A percentile compares a stretch with the other conserved stretches of the same genome.
Conservation (phyloP, 2,329 filamentous ascomycete species). For the Leptographium radiaticola region DNA sequence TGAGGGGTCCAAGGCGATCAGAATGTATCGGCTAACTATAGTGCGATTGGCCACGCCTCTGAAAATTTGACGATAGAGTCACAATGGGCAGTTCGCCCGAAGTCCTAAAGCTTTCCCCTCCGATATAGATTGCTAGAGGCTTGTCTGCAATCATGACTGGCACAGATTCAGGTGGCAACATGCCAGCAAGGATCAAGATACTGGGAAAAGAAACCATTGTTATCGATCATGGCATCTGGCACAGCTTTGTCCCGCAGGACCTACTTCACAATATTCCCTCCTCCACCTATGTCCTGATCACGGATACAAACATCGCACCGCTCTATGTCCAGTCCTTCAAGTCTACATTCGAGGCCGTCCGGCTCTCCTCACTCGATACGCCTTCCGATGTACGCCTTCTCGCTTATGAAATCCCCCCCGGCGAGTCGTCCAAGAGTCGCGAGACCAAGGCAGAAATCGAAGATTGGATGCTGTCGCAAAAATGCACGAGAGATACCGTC, state of each 20-base stretch:
- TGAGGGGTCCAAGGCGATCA: no score
- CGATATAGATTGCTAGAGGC: not conserved
- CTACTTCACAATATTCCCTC: constrained; percentile 64
- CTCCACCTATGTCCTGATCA: constrained; percentile 91
- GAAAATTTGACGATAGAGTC: not conserved
- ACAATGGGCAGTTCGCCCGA: not conserved
- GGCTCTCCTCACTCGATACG: constrained; percentile 19
- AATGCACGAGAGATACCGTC: constrained; percentile 90
- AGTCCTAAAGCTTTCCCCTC: not conserved
- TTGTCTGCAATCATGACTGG: constrained; percentile 6
- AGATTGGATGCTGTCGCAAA: constrained; percentile 89
- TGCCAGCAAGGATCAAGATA: constrained; percentile 57
- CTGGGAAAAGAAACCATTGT: constrained; percentile 83
- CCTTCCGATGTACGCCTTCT: constrained; percentile 51
- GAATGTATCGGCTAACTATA: no score
- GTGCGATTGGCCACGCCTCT: no score
- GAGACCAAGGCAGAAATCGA: constrained; percentile 92
- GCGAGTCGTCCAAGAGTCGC: constrained; percentile 85
- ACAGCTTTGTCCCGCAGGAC: constrained; percentile 67
- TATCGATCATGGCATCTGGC: constrained; percentile 84
- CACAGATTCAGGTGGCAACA: constrained; percentile 5
- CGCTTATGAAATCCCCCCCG: constrained; percentile 75
- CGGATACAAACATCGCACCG: constrained; percentile 79
- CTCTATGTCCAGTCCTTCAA: constrained; percentile 72
- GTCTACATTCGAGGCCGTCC: constrained; percentile 44